Evolutionary conservation across 495 filamentous ascomycete species (phyloP).

Genomic region (Xylaria longipes): DNA sequence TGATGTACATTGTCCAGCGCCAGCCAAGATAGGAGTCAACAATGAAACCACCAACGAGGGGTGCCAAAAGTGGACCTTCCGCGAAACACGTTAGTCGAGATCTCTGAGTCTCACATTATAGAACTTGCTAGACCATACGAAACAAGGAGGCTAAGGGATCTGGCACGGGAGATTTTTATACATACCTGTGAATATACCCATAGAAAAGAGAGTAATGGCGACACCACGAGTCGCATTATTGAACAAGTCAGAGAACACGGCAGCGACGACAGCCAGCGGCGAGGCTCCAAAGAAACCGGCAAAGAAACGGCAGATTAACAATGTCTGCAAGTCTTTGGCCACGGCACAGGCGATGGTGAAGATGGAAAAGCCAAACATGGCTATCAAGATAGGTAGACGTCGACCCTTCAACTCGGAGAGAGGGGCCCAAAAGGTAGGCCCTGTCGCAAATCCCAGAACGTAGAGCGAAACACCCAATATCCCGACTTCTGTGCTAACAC

Average conservation of each 20-base stretch:
- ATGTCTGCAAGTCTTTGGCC: conserved; percentile 80
- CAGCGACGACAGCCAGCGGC: conserved; percentile 83
- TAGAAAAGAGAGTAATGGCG: conserved; percentile 82
- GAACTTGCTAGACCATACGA: too few species aligned
- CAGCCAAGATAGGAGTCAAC: conserved; percentile 72
- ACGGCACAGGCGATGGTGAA: conserved; percentile 76
- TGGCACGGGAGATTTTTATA: too few species aligned
- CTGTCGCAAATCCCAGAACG: conserved; percentile 74
- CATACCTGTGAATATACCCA: conserved; percentile 83
- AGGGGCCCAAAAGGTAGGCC: conserved; percentile 71
- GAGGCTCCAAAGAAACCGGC: conserved; percentile 77
- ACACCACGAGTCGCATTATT: conserved; percentile 78
- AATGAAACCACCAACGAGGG: conserved; percentile 88
- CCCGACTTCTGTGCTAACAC: conserved; percentile 64
- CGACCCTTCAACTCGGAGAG: conserved; percentile 81
- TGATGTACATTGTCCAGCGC: conserved; percentile 84
- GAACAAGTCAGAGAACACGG: conserved; percentile 89
- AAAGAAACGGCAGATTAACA: conserved; percentile 86
- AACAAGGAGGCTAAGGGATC: too few species aligned
- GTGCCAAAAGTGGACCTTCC: conserved; percentile 79
- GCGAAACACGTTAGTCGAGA: too few species aligned
- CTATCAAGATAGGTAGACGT: conserved; percentile 70
- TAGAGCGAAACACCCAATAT: conserved; percentile 72
- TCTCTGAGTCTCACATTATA: too few species aligned
- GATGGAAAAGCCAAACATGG: conserved; percentile 80